Evolutionary conservation across 768 basidiomycete species (phyloP).

Genomic region (Phanerodontia chrysosporium): DNA sequence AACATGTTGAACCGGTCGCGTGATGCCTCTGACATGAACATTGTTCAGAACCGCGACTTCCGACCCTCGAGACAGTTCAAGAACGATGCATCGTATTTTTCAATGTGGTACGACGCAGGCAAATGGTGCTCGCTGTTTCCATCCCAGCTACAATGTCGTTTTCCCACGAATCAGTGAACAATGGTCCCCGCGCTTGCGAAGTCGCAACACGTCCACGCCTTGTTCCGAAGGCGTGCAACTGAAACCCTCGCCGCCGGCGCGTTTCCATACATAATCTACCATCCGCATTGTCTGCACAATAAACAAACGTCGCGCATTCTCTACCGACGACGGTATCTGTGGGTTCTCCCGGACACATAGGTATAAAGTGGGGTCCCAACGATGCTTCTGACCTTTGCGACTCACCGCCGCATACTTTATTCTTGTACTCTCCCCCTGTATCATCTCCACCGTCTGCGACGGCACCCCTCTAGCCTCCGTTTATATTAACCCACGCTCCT

Average conservation of each 20-base stretch:
- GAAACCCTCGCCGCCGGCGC: not conserved
- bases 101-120: too few relatives aligned
- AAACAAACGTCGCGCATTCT: not conserved
- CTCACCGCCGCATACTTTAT: not conserved
- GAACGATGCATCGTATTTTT: too few relatives aligned
- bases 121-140: not conserved
- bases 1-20: too few relatives aligned
- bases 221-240: slow-evolving; percentile 4
- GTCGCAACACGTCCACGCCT: not conserved
- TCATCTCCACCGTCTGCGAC: slow-evolving; percentile 4
- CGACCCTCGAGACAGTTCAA: too few relatives aligned
- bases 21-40: too few relatives aligned
- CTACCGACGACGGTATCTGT: not conserved
- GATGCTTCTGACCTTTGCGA: not conserved
- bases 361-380: not conserved
- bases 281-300: slow-evolving; percentile 11
- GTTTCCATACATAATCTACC: not conserved
- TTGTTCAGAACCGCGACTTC: too few relatives aligned
- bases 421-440: not conserved
- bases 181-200: not conserved
- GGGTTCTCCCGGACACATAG: not conserved
- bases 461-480: not conserved
- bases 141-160: not conserved
- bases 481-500: not conserved
- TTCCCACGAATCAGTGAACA: not conserved